A percentile compares a stretch with the other conserved stretches of the same genome.
These are phyloP conservation scores for Fomitopsis palustris DNA, from an alignment of 1,284 basidiomycete species.

Conservation along the genomic window DNA sequence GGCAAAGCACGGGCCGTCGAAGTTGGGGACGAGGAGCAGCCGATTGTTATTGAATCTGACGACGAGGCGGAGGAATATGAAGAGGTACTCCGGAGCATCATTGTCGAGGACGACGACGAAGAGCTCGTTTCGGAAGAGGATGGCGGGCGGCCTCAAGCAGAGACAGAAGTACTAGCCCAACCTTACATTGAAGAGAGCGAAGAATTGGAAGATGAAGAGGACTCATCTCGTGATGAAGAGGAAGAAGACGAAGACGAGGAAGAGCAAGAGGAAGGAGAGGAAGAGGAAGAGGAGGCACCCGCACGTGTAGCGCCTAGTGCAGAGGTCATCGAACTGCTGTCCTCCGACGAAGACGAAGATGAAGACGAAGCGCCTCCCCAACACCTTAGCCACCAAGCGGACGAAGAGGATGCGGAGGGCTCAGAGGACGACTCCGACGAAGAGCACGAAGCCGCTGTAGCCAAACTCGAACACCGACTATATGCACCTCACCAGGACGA, in stretches of 20 bases:
- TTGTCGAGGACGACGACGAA: slow-evolving; percentile 8
- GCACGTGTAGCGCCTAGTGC: slow-evolving; percentile 7
- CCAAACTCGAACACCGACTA: background rate
- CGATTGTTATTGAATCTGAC: slow-evolving; percentile 43
- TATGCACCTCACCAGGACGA: background rate
- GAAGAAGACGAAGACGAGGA: slow-evolving; percentile 10
- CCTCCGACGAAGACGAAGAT: slow-evolving; percentile 18
- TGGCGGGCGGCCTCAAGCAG: slow-evolving; percentile 15
- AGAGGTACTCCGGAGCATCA: slow-evolving; percentile 12
- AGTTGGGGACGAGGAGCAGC: slow-evolving; percentile 42
- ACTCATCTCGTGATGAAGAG: slow-evolving; percentile 13
- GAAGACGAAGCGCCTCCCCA: background rate
- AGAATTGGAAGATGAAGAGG: slow-evolving; percentile 24
- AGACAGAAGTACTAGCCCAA: slow-evolving; percentile 7
- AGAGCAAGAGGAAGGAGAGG: slow-evolving; percentile 20
- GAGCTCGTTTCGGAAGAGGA: slow-evolving; percentile 21
- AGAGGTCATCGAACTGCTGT: slow-evolving; percentile 22
- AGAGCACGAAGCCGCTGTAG: slow-evolving; percentile 8
- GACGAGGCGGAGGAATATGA: slow-evolving; percentile 27
- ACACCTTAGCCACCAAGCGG: background rate
- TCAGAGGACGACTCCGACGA: slow-evolving; percentile 11
- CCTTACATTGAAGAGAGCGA: slow-evolving; percentile 11
- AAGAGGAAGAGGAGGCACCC: slow-evolving; percentile 20
- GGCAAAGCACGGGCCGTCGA: slow-evolving; percentile 60
- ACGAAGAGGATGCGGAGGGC: slow-evolving; percentile 9